Base-by-base conservation (phyloP, 2,329 filamentous ascomycete species). In the Fusarium verticillioides region DNA sequence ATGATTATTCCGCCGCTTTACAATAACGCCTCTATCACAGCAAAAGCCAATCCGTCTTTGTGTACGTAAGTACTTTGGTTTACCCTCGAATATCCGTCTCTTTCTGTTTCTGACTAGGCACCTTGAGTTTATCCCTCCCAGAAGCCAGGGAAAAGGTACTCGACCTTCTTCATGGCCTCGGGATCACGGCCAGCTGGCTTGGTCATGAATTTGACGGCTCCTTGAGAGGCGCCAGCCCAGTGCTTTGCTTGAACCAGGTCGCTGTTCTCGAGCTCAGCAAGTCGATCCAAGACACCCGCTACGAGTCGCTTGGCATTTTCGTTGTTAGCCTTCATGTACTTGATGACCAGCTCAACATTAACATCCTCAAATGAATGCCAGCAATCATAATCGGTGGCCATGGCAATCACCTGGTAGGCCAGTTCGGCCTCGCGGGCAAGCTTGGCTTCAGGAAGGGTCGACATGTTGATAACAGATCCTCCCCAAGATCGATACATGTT, bases 331-430 rank as follows among this genome's bases (percentile, higher is more conserved):
- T 93, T 92, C 96, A 99, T 99, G 84, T 97, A 94, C 69, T 91
- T 93, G 91, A 97, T 94, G 63, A 99, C 96, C 93, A 98, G 97
- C 83, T 95, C 94, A 28, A 99, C 96, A 70, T 95, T 95, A 71
- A 99, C 96, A 74, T 93, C 94, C 65, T 91, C 93, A 54, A 89
- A 89, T 26, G 89, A 91, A 81, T 95, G 93, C 96, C 96, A 99
- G 90, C 96, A 98, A 86, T 99, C 96, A 83, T 99, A 99, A 86
- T 99, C 96, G 34, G 96, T 99, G 39, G 94, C 94, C 96, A 99
- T 99, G 87, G 96, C 97, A 79, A 99, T 97, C 90, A 98, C 97
- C 86, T 97, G 95, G 84, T 98, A 98, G 40, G 93, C 93, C 77
- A 99, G 93, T 86, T 99, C 96, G 30, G 96, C 96, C 86, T 99